phyloP scores from a whole-genome alignment of 371 early-diverging fungal genomes.

The Parasitella parasitica region DNA sequence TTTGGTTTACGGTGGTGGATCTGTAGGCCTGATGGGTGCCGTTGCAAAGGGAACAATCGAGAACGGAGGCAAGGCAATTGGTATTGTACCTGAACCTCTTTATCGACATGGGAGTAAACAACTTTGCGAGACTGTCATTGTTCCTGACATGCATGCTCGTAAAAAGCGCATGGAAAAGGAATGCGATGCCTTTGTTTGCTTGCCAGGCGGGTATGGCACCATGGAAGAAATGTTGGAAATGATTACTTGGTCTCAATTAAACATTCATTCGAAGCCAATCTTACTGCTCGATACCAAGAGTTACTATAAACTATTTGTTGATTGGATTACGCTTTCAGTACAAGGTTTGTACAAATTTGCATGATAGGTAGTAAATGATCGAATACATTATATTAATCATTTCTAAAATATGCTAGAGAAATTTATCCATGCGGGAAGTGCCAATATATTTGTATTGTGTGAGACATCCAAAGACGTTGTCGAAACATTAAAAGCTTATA shows the following conservation, averaged over 20 bases:
- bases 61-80: constrained; percentile 58
- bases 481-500: constrained; percentile 57
- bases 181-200: constrained; percentile 76
- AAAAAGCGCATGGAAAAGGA: constrained; percentile 77
- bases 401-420: constrained; percentile 36
- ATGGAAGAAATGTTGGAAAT: constrained; percentile 87
- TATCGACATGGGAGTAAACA: constrained; percentile 44
- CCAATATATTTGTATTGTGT: constrained; percentile 56
- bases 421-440: constrained; percentile 52
- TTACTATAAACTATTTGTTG: constrained; percentile 68
- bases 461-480: constrained; percentile 62
- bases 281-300: constrained; percentile 73
- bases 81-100: constrained; percentile 76
- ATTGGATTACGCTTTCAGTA: constrained; percentile 62
- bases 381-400: too few relatives aligned
- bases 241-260: constrained; percentile 80
- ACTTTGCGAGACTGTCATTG: constrained; percentile 63
- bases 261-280: constrained; percentile 77
- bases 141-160: constrained; percentile 83
- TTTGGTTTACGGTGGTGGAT: constrained; percentile 88
- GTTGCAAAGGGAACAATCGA: constrained; percentile 66
- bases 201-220: constrained; percentile 89
- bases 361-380: too few relatives aligned
- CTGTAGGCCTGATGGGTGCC: constrained; percentile 77
- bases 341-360: constrained; percentile 44